These are phyloP conservation scores for Solanum dulcamara DNA, from an alignment of 257 asterid species.

Conservation along the genomic window DNA sequence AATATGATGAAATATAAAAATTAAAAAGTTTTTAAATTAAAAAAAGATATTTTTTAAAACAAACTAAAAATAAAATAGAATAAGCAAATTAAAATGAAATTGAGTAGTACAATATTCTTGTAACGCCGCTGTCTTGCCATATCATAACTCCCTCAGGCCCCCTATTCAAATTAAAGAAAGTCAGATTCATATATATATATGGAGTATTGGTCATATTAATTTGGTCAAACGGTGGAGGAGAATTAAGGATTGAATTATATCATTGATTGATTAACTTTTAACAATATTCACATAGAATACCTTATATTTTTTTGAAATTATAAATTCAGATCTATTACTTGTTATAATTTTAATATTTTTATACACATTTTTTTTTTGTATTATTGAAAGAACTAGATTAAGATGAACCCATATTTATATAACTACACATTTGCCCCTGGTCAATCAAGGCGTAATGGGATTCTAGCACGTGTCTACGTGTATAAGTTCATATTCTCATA, in stretches of 20 bases:
- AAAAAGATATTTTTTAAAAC: too few species aligned
- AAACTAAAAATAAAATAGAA: background rate
- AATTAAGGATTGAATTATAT: background rate
- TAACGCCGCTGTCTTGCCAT: background rate
- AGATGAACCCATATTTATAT: too few species aligned
- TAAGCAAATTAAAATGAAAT: background rate
- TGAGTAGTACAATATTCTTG: background rate
- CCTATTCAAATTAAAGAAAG: background rate
- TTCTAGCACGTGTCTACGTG: too few species aligned
- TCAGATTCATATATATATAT: background rate
- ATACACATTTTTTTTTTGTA: too few species aligned
- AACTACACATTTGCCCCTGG: too few species aligned
- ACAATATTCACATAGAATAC: background rate
- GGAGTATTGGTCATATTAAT: background rate
- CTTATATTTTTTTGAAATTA: background rate
- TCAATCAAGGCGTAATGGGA: too few species aligned
- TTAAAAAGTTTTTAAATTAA: too few species aligned
- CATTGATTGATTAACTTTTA: background rate
- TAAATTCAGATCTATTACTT: background rate
- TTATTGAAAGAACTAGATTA: too few species aligned
- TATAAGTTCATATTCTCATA: too few species aligned
- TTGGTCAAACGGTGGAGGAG: background rate
- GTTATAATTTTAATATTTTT: background rate
- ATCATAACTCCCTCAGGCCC: background rate
- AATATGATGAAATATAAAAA: too few species aligned